A percentile compares a stretch with the other conserved stretches of the same genome.
phyloP scores from a whole-genome alignment of 176 grass and related monocot species.

The Oryza nivara region DNA sequence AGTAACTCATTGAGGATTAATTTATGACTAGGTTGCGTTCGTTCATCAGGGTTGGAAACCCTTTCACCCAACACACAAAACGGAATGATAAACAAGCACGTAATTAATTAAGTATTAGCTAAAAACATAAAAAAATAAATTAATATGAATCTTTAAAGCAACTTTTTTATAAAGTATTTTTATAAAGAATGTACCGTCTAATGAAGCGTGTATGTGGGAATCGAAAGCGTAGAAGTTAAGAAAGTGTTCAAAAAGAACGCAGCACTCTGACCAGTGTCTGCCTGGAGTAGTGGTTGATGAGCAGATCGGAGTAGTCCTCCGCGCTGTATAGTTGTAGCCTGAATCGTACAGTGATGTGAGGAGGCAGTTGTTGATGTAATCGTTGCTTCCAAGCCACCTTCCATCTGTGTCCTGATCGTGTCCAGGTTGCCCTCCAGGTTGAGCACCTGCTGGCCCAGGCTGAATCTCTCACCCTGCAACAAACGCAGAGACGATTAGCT shows the following conservation, averaged over 20 bases:
- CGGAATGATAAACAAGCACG: no score
- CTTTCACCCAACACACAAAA: no score
- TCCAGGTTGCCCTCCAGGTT: constrained; percentile 47
- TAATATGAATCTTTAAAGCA: no score
- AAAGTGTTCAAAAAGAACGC: no score
- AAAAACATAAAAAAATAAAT: no score
- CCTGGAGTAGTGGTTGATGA: constrained; percentile 51
- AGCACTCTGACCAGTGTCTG: constrained; percentile 2
- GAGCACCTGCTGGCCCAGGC: constrained; percentile 53
- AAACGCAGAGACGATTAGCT: neutral
- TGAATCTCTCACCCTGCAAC: constrained; percentile 52
- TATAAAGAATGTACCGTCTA: no score
- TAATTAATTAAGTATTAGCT: no score
- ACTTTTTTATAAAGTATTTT: no score
- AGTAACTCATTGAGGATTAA: neutral
- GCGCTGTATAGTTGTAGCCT: constrained; percentile 27
- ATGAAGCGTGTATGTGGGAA: no score
- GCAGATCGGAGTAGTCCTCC: constrained; percentile 41
- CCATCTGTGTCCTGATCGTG: constrained; percentile 23
- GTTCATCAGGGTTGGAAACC: no score
- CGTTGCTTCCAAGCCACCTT: constrained; percentile 46
- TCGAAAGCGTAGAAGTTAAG: no score
- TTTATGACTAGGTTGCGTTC: no score
- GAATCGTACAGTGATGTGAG: constrained; percentile 48
- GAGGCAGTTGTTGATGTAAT: constrained; percentile 50